phyloP scores from a whole-genome alignment of 176 grass and related monocot genomes.

The Thalia dealbata region DNA sequence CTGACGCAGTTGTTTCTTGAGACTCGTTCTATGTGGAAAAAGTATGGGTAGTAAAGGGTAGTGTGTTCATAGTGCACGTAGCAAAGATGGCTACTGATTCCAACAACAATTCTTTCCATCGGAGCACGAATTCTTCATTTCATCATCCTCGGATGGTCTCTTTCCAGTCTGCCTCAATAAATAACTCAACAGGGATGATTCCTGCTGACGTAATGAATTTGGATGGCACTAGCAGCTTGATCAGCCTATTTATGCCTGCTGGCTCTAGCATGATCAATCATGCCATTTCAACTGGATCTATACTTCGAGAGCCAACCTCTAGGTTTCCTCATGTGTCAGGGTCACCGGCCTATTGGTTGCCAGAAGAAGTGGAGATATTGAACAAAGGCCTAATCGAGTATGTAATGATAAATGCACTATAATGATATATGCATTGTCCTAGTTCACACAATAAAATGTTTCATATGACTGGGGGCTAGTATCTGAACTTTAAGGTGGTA shows the following conservation, averaged over 20 bases:
- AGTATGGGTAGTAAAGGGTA: neutral
- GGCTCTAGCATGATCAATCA: slow-evolving; percentile 4
- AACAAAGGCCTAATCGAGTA: slow-evolving; percentile 11
- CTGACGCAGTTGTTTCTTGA: neutral
- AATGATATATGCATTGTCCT: neutral
- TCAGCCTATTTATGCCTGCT: neutral
- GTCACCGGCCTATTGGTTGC: slow-evolving; percentile 7
- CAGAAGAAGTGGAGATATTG: slow-evolving; percentile 2
- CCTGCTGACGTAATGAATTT: neutral
- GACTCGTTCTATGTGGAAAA: neutral
- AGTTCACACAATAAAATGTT: neutral
- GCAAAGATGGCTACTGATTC: neutral
- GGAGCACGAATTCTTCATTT: neutral
- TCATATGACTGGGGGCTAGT: neutral
- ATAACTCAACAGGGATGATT: slow-evolving; percentile 1
- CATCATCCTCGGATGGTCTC: slow-evolving; percentile 4
- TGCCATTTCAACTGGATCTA: neutral
- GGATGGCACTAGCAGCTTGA: neutral
- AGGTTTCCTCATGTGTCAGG: slow-evolving; percentile 11
- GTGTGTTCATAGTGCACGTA: neutral
- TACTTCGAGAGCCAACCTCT: neutral
- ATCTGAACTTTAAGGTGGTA: neutral
- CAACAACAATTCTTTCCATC: neutral
- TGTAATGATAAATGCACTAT: neutral
- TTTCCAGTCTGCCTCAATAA: slow-evolving; percentile 1